These are phyloP conservation scores for Candida glucosophila DNA, from an alignment of 1,139 yeast genomes.

Conservation along the genomic window DNA sequence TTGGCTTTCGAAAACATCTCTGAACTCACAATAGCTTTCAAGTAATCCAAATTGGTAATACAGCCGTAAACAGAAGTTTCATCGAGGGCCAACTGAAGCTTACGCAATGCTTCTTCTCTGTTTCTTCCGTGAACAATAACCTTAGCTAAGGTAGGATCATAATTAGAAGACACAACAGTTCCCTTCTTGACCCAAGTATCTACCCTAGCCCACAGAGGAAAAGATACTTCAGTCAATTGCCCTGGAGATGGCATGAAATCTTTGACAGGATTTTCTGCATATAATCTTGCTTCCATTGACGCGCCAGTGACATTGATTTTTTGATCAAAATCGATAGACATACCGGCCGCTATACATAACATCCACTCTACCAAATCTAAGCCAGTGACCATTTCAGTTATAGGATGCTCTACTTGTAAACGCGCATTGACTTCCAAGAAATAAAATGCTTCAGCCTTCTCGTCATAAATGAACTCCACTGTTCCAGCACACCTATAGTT, in stretches of 20 bases:
- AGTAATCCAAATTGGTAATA: constrained; percentile 80
- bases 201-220: constrained; percentile 85
- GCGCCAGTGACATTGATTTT: constrained; percentile 66
- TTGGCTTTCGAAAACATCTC: constrained; percentile 74
- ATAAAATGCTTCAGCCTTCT: constrained; percentile 76
- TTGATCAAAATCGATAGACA: constrained; percentile 67
- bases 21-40: constrained; percentile 77
- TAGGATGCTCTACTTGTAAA: constrained; percentile 95
- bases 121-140: constrained; percentile 90
- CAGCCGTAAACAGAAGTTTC: constrained; percentile 88
- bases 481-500: constrained; percentile 96
- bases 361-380: constrained; percentile 95
- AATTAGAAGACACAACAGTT: constrained; percentile 83
- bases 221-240: constrained; percentile 72
- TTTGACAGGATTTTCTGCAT: constrained; percentile 94
- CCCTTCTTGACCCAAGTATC: constrained; percentile 94
- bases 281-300: constrained; percentile 92
- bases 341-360: constrained; percentile 84
- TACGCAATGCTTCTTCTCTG: constrained; percentile 72
- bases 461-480: constrained; percentile 90
- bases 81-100: constrained; percentile 70
- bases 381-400: constrained; percentile 92
- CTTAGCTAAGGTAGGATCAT: constrained; percentile 94
- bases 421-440: constrained; percentile 95
- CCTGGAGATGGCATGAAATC: constrained; percentile 97